These are phyloP conservation scores for Aphanomyces stellatus DNA, from an alignment of 352 stramenopile species.

Conservation along the genomic window DNA sequence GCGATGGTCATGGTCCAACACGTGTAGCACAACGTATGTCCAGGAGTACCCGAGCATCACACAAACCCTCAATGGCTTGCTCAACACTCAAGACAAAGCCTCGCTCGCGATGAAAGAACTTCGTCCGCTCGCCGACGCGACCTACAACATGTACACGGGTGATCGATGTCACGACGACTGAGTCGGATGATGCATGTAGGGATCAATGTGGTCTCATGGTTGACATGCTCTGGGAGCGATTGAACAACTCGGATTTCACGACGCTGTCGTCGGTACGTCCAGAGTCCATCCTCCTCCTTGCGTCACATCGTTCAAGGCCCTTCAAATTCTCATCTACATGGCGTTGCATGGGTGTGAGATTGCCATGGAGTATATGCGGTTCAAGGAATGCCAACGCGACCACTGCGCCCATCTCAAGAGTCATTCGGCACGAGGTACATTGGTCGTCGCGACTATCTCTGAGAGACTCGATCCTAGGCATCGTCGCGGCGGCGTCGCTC, in stretches of 20 bases:
- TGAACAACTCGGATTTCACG: neutral
- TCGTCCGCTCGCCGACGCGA: neutral
- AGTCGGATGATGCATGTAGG: neutral
- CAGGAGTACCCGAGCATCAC: conserved; percentile 12
- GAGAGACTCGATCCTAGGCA: neutral
- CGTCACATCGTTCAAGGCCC: neutral
- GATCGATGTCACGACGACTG: neutral
- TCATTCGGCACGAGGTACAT: neutral
- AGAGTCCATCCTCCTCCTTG: too few species aligned
- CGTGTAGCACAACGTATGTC: neutral
- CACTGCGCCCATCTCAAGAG: conserved; percentile 5
- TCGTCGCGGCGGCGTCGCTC: neutral
- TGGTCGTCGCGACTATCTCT: neutral
- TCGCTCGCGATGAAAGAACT: too few species aligned
- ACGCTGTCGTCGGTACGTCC: neutral
- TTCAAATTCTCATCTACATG: conserved; percentile 12
- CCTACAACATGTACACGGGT: conserved; percentile 4
- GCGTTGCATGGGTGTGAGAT: conserved; percentile 11
- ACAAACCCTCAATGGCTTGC: neutral
- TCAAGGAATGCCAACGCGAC: conserved; percentile 14
- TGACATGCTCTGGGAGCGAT: conserved; percentile 13
- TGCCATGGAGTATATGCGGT: conserved; percentile 11
- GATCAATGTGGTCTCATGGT: conserved; percentile 12
- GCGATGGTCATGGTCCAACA: neutral
- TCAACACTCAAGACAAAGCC: too few species aligned